phyloP scores from a whole-genome alignment of 1,284 basidiomycete species.

The Ustilago shanxiensis region DNA sequence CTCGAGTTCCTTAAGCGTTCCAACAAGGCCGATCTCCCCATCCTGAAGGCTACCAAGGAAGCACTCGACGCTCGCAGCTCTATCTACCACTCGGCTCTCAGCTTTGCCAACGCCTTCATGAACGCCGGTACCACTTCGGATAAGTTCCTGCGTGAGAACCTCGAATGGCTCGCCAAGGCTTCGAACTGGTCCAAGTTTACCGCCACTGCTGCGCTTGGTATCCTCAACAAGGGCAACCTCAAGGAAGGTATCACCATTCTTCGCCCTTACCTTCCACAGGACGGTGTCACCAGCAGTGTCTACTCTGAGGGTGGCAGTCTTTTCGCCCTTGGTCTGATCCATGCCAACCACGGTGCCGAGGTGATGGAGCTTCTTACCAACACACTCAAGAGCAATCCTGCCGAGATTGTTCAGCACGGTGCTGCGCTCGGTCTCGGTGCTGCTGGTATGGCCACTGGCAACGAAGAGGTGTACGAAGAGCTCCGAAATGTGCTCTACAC shows the following conservation, averaged over 20 bases:
- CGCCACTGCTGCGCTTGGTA: constrained; percentile 69
- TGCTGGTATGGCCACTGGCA: constrained; percentile 70
- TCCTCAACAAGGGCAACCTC: constrained; percentile 69
- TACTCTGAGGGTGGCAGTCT: constrained; percentile 69
- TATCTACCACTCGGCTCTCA: constrained; percentile 69
- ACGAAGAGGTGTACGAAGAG: constrained; percentile 69
- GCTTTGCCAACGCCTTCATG: constrained; percentile 69
- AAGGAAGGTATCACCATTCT: constrained; percentile 67
- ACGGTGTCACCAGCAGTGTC: constrained; percentile 63
- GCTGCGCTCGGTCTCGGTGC: constrained; percentile 69
- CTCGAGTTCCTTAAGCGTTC: constrained; percentile 67
- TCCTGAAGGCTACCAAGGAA: constrained; percentile 68
- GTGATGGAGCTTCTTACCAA: constrained; percentile 68
- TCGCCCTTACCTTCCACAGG: constrained; percentile 68
- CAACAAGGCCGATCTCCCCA: constrained; percentile 67
- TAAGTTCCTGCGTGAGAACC: constrained; percentile 69
- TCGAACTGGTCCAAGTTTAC: constrained; percentile 71
- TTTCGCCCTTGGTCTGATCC: constrained; percentile 69
- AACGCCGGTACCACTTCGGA: constrained; percentile 70
- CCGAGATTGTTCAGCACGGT: constrained; percentile 69
- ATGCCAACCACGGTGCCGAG: constrained; percentile 69
- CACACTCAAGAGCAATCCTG: constrained; percentile 67
- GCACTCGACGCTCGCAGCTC: constrained; percentile 68
- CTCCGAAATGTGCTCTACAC: constrained; percentile 67
- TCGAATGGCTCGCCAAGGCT: constrained; percentile 70